Evolutionary conservation across 352 stramenopile genomes (phyloP).

Genomic region (Phytophthora citrophthora): DNA sequence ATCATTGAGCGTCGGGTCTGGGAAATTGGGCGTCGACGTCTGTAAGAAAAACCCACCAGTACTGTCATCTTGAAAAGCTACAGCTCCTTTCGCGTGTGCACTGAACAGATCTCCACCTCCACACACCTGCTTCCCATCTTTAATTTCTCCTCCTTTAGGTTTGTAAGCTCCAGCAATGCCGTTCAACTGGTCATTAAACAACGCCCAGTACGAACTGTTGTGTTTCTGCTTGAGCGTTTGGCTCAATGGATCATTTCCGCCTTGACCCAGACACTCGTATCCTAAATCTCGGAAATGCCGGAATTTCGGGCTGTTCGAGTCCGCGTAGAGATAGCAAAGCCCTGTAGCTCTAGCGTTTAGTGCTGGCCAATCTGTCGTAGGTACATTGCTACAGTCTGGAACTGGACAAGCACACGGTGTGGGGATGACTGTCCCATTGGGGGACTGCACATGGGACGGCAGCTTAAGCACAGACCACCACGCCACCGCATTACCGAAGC

Average conservation of each 20-base stretch:
- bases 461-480: slow-evolving; percentile 86
- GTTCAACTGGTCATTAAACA: slow-evolving; percentile 84
- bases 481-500: slow-evolving; percentile 57
- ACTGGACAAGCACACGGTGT: slow-evolving; percentile 75
- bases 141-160: not conserved
- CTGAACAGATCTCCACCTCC: slow-evolving; percentile 62
- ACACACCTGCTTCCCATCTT: slow-evolving; percentile 42
- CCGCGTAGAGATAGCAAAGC: slow-evolving; percentile 84
- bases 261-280: slow-evolving; percentile 81
- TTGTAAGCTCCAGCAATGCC: slow-evolving; percentile 54
- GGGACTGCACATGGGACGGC: slow-evolving; percentile 48
- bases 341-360: slow-evolving; percentile 45
- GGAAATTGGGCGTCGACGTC: slow-evolving; percentile 81
- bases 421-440: slow-evolving; percentile 22
- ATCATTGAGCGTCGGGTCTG: slow-evolving; percentile 52
- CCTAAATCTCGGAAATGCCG: slow-evolving; percentile 73
- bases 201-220: slow-evolving; percentile 58
- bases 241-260: slow-evolving; percentile 74
- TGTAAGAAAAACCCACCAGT: slow-evolving; percentile 75
- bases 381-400: slow-evolving; percentile 60
- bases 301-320: slow-evolving; percentile 54
- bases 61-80: slow-evolving; percentile 48
- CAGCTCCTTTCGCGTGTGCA: slow-evolving; percentile 75
- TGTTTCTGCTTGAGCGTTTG: slow-evolving; percentile 68
- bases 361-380: slow-evolving; percentile 40